Conservation (phyloP, 441 rosid species). For the Daphne laureola region DNA sequence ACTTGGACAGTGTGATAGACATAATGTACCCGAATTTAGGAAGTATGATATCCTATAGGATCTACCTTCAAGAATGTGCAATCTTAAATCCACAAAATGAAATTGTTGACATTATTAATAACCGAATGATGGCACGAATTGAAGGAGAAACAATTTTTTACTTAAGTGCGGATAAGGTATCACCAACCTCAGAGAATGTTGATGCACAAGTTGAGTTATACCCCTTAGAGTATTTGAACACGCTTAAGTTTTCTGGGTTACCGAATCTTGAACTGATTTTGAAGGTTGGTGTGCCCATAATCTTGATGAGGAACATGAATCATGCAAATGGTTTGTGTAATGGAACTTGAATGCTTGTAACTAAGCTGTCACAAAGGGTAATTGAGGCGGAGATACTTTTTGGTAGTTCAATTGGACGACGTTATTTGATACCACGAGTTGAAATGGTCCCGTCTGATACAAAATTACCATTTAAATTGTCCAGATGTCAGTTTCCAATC, state of each 20-base stretch:
- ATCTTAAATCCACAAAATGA: too few relatives aligned
- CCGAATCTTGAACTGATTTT: conserved; percentile 2
- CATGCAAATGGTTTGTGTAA: conserved; percentile 1
- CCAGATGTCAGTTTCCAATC: too few relatives aligned
- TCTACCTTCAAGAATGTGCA: too few relatives aligned
- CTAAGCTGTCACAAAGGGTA: neutral
- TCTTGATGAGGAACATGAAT: conserved; percentile 6
- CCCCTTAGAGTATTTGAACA: neutral
- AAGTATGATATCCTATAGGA: too few relatives aligned
- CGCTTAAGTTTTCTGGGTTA: neutral
- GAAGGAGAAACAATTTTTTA: too few relatives aligned
- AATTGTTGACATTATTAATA: too few relatives aligned
- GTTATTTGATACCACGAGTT: too few relatives aligned
- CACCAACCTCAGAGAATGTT: neutral
- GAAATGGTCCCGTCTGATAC: too few relatives aligned
- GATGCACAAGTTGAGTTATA: neutral
- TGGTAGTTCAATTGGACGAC: neutral
- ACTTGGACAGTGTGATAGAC: too few relatives aligned
- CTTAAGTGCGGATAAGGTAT: neutral
- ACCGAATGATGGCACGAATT: too few relatives aligned
- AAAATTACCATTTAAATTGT: too few relatives aligned
- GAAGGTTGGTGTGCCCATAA: conserved; percentile 3
- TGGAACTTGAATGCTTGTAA: conserved; percentile 4
- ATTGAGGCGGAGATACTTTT: neutral
- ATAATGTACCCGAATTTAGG: too few relatives aligned